These are phyloP conservation scores for Tubosaeta sp. DNA, from an alignment of 768 basidiomycete species.

Conservation along the genomic window DNA sequence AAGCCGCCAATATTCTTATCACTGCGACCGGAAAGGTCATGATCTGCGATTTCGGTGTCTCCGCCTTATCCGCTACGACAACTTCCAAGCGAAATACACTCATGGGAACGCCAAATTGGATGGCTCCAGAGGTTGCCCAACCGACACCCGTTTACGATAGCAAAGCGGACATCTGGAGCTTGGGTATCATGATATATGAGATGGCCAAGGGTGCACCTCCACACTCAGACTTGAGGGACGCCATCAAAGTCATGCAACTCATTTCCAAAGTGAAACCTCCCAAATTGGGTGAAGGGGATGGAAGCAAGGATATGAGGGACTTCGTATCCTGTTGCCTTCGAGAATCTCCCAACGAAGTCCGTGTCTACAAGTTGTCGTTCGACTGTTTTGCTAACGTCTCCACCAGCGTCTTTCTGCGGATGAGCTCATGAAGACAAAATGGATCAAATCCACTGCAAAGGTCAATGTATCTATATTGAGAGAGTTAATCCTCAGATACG, in stretches of 20 bases:
- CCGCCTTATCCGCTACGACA: slow-evolving; percentile 78
- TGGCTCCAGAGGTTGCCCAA: slow-evolving; percentile 98
- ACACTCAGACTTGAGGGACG: slow-evolving; percentile 78
- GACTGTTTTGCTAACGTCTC: slow-evolving; percentile 5
- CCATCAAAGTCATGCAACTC: slow-evolving; percentile 81
- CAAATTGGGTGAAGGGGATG: slow-evolving; percentile 69
- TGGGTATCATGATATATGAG: slow-evolving; percentile 95
- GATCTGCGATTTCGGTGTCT: slow-evolving; percentile 98
- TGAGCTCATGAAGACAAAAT: slow-evolving; percentile 80
- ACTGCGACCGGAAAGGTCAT: slow-evolving; percentile 86
- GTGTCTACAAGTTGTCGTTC: slow-evolving; percentile 16
- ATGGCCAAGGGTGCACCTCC: slow-evolving; percentile 97
- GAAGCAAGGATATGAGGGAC: slow-evolving; percentile 81
- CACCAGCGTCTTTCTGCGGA: slow-evolving; percentile 82
- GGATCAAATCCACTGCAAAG: slow-evolving; percentile 80
- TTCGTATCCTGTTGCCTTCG: slow-evolving; percentile 81
- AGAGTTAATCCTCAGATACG: slow-evolving; percentile 77
- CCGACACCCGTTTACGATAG: slow-evolving; percentile 88
- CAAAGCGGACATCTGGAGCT: slow-evolving; percentile 97
- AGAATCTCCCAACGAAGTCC: slow-evolving; percentile 75
- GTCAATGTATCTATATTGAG: slow-evolving; percentile 62
- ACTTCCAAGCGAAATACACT: slow-evolving; percentile 94
- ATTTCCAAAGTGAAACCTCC: slow-evolving; percentile 86
- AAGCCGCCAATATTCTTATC: slow-evolving; percentile 94
- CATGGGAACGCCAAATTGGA: slow-evolving; percentile 98